Base-by-base conservation (phyloP, 164 flowering plant species). In the Malania oleifera region DNA sequence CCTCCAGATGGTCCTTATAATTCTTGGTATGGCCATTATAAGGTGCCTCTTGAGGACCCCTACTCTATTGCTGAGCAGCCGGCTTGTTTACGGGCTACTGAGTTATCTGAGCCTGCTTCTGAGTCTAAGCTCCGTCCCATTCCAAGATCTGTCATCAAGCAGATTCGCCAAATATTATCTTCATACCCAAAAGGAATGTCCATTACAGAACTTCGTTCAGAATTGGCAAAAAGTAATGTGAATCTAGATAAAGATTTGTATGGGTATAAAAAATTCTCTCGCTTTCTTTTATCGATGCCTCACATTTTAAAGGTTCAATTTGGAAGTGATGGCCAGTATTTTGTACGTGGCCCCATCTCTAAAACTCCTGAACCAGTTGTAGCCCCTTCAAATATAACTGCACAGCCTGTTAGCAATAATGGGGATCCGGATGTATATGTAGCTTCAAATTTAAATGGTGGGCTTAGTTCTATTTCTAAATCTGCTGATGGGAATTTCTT, bases 11-110 rank as follows among this genome's bases (percentile, higher is more conserved):
- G 96, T 39, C 78, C 82, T 1, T 73, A 67, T 65, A 76, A 75
- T 67, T 89, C 96, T 72, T 93, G 93, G 96, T 93, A 93, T 80
- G 97, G 92, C 34, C 74, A 83, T 44, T 72, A 60, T 55, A 77
- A 62, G 59, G 79, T 74, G 27, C 78, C 80, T 55, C 80, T 91
- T 50, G 80, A 71, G 47, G 84, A 85, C 48, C 86, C 93, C 19
- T 84, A 72, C 37, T 50, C 64, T 24, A 59, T 60, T 60, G 9
- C 17, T 25, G 77, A 63, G 40, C 82, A 64, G 29, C 62, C 75
- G 39, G 25, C 65, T 18, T 28, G 23, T 67, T 48, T 41, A 0
- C 66, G 26, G 23, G 48, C 54, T 49, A 78, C 73, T 59, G 76
- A 69, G 19, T 44, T 45, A 18, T 41, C 74, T 27, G 82, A 76